These are phyloP conservation scores for Aspergillus floridensis DNA, from an alignment of 2,329 filamentous ascomycete species.

Conservation along the genomic window DNA sequence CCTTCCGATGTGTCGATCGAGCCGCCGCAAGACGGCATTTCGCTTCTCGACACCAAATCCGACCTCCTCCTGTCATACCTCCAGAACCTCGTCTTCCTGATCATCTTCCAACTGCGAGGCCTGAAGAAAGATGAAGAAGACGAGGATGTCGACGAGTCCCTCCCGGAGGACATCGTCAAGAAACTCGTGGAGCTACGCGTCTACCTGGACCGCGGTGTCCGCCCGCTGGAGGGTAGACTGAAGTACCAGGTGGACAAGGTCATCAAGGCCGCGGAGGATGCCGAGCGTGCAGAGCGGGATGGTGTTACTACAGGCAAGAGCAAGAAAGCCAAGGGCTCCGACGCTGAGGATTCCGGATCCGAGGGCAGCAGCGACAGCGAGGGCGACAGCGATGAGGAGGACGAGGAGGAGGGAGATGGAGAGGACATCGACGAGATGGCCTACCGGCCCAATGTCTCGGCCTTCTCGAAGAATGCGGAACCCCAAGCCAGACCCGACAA, in stretches of 20 bases:
- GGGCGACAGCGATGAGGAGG: constrained; percentile 24
- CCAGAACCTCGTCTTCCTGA: constrained; percentile 86
- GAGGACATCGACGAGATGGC: constrained; percentile 57
- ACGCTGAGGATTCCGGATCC: constrained; percentile 25
- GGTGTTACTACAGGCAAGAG: constrained; percentile 25
- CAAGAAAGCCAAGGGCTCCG: constrained; percentile 30
- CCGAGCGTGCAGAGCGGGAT: constrained; percentile 30
- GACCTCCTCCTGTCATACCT: constrained; percentile 95
- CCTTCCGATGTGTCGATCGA: constrained; percentile 66
- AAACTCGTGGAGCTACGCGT: constrained; percentile 90
- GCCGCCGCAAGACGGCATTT: constrained; percentile 82
- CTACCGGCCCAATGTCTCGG: constrained; percentile 60
- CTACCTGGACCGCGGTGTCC: constrained; percentile 88
- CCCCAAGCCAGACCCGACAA: constrained; percentile 29
- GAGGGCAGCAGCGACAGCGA: constrained; percentile 27
- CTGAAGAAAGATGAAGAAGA: constrained; percentile 39
- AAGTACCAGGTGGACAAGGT: constrained; percentile 97
- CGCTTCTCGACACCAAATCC: constrained; percentile 91
- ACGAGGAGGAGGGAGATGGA: constrained; percentile 42
- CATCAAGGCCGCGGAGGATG: constrained; percentile 72
- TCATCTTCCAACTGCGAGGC: constrained; percentile 73
- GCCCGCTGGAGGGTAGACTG: constrained; percentile 82
- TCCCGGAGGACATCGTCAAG: constrained; percentile 68
- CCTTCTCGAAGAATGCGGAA: constrained; percentile 42
- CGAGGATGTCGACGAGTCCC: constrained; percentile 35